phyloP scores from a whole-genome alignment of 192 early-diverging fungal genomes.

The Jimgerdemannia lactiflua region DNA sequence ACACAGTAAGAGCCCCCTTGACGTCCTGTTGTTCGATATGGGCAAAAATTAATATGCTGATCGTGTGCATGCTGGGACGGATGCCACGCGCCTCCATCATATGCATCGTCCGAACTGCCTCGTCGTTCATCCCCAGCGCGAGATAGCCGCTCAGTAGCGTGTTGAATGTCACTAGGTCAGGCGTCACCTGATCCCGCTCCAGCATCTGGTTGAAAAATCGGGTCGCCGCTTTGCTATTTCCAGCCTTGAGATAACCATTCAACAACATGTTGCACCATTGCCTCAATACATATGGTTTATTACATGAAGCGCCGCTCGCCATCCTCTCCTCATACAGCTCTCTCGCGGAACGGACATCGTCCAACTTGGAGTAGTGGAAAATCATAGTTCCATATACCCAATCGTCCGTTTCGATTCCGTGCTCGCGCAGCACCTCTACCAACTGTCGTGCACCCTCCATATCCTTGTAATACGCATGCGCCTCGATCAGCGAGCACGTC shows the following conservation, averaged over 20 bases:
- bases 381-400: background rate
- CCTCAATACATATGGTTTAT: background rate
- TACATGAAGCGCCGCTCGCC: background rate
- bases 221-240: background rate
- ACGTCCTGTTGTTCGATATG: slow-evolving; percentile 2
- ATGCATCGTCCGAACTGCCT: background rate
- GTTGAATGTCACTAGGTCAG: slow-evolving; percentile 2
- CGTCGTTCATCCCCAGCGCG: background rate
- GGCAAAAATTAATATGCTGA: slow-evolving; percentile 10
- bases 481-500: background rate
- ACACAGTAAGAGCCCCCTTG: background rate
- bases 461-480: background rate
- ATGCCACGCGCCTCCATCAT: background rate
- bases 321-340: background rate
- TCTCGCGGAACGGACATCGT: background rate
- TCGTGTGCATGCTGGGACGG: background rate
- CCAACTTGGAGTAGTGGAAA: background rate
- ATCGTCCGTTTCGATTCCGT: background rate
- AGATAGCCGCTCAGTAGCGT: background rate
- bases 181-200: background rate
- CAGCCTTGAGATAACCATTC: background rate
- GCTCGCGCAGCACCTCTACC: background rate
- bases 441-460: background rate
- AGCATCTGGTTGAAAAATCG: background rate
- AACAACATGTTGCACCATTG: background rate